A percentile compares a stretch with the other conserved stretches of the same genome.
Evolutionary conservation across 148 eudicot species (phyloP).

Genomic region (Rhododendron vialii): DNA sequence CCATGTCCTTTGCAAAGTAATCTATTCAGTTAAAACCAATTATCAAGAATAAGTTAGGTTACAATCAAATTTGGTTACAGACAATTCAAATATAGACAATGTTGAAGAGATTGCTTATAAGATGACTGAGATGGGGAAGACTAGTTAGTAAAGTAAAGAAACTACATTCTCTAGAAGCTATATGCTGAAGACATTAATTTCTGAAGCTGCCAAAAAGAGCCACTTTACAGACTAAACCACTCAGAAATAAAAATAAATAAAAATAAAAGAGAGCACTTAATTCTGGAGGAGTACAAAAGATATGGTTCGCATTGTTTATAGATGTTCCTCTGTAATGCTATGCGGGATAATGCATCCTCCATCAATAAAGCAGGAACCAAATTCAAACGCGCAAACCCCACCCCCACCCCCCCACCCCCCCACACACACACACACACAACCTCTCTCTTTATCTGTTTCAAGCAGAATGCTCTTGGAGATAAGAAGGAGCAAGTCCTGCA

Average conservation of each 20-base stretch:
- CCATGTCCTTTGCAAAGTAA: conserved; percentile 47
- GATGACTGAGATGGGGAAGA: no score
- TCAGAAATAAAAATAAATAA: no score
- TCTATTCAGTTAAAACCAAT: conserved; percentile 16
- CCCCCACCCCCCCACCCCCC: not conserved
- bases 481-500: not conserved
- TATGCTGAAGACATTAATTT: not conserved
- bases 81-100: not conserved
- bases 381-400: not conserved
- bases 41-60: not conserved
- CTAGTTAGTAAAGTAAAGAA: no score
- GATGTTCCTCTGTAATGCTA: not conserved
- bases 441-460: not conserved
- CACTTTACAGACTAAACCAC: not conserved
- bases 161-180: not conserved
- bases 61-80: not conserved
- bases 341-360: not conserved
- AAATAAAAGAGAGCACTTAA: no score
- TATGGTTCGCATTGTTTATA: not conserved
- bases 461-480: not conserved
- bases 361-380: not conserved
- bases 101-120: no score
- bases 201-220: conserved; percentile 29
- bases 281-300: not conserved
- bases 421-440: no score